Conservation (phyloP, 2,329 filamentous ascomycete species). For the Sporothrix schenckii region DNA sequence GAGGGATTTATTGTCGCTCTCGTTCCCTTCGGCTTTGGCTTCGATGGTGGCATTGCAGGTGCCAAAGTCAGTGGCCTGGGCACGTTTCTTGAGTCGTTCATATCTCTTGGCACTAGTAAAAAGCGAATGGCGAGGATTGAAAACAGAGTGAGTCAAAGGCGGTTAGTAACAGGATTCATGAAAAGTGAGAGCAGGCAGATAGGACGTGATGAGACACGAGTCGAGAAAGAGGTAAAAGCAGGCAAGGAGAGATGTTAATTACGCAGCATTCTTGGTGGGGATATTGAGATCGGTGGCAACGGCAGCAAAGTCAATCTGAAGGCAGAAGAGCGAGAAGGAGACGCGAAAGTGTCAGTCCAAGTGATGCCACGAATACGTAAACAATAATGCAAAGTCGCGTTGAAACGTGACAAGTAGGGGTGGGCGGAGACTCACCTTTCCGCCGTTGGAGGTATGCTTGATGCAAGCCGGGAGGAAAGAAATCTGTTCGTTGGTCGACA, state of each 20-base stretch:
- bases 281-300: conserved; percentile 68
- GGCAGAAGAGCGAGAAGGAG: neutral
- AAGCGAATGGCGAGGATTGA: neutral
- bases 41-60: neutral
- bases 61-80: conserved; percentile 7
- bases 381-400: too few species aligned
- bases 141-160: neutral
- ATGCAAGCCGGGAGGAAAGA: neutral
- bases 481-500: neutral
- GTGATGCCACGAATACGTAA: neutral
- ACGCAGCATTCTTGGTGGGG: conserved; percentile 69
- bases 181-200: neutral
- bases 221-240: neutral
- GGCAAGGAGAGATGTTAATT: conserved; percentile 39
- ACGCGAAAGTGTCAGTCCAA: conserved; percentile 3
- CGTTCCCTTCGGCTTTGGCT: neutral
- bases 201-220: neutral
- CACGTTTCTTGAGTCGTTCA: conserved; percentile 56
- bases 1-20: neutral
- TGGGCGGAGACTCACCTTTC: conserved; percentile 53
- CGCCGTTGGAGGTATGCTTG: conserved; percentile 43
- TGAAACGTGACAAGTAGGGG: neutral
- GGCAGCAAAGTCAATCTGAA: conserved; percentile 64
- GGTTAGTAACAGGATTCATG: conserved; percentile 15
- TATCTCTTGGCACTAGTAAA: conserved; percentile 65